phyloP scores from a whole-genome alignment of 768 basidiomycete species.

The Gyrodon lividus region DNA sequence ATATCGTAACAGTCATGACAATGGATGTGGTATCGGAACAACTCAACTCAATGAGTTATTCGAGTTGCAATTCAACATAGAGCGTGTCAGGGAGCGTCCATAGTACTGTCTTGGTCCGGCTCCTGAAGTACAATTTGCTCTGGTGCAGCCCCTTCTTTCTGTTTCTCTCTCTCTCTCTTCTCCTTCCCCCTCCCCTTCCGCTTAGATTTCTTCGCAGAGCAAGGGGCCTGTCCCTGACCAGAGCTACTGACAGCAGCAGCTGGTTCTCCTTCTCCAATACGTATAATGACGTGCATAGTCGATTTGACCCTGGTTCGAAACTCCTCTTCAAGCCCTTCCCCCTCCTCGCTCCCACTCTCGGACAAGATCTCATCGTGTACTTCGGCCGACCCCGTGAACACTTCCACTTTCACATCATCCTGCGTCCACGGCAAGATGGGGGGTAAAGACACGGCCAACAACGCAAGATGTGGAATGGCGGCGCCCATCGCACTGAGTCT shows the following conservation, averaged over 20 bases:
- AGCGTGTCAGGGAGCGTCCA: conserved; percentile 30
- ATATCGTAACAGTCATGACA: too few species aligned
- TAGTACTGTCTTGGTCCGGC: conserved; percentile 44
- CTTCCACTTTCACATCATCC: conserved; percentile 60
- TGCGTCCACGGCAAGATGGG: conserved; percentile 64
- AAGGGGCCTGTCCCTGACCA: neutral
- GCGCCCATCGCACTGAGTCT: conserved; percentile 85
- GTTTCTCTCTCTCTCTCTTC: conserved; percentile 6
- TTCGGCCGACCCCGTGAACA: conserved; percentile 68
- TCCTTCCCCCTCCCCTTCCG: conserved; percentile 9
- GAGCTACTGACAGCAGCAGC: conserved; percentile 18
- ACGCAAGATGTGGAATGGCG: conserved; percentile 79
- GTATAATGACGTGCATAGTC: conserved; percentile 57
- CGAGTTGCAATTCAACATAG: neutral
- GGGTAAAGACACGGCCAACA: conserved; percentile 69
- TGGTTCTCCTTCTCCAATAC: conserved; percentile 59
- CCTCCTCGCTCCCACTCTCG: conserved; percentile 48
- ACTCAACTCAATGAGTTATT: neutral
- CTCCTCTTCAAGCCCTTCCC: conserved; percentile 54
- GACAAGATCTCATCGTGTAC: conserved; percentile 73
- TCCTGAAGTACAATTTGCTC: conserved; percentile 39
- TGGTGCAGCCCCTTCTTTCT: conserved; percentile 7
- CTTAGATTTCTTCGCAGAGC: conserved; percentile 6
- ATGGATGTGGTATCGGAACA: too few species aligned
- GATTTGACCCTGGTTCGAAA: conserved; percentile 69